A percentile compares a stretch with the other conserved stretches of the same genome.
These are phyloP conservation scores for Hypoxylon sp. DNA, from an alignment of 2,329 filamentous ascomycete species.

Conservation along the genomic window DNA sequence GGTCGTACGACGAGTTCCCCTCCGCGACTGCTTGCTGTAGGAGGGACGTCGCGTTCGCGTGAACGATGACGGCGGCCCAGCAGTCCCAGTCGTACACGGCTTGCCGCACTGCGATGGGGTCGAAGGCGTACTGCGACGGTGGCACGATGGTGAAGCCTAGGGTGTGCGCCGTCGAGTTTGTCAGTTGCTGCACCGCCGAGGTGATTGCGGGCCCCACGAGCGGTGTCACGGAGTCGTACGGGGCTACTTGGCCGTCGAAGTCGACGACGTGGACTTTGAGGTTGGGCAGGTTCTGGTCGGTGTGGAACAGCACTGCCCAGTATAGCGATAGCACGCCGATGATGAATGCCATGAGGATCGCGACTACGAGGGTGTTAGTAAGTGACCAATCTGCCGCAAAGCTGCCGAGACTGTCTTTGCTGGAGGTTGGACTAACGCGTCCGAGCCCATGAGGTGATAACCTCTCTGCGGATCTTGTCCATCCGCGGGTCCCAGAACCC, in stretches of 20 bases:
- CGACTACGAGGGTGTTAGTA: conserved; percentile 51
- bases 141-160: conserved; percentile 65
- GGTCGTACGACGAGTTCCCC: conserved; percentile 71
- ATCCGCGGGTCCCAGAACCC: conserved; percentile 48
- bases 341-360: conserved; percentile 68
- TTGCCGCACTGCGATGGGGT: conserved; percentile 68
- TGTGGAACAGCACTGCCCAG: conserved; percentile 69
- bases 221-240: conserved; percentile 63
- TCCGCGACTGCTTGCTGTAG: conserved; percentile 66
- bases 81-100: conserved; percentile 70
- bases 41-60: conserved; percentile 71
- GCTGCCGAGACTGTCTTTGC: neutral
- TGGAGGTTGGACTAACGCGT: conserved; percentile 39
- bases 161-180: conserved; percentile 55
- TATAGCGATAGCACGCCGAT: conserved; percentile 69
- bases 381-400: neutral
- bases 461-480: conserved; percentile 42
- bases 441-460: conserved; percentile 41
- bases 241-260: conserved; percentile 69
- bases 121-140: conserved; percentile 66
- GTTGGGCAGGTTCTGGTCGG: conserved; percentile 61
- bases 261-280: conserved; percentile 72
- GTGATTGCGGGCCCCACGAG: conserved; percentile 69
- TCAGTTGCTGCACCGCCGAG: conserved; percentile 59
- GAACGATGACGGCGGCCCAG: conserved; percentile 73